Evolutionary conservation across 1,139 yeast genomes (phyloP), one percentile per base, ranked within the genome.

Genomic region (Blastobotrys niveus): DNA sequence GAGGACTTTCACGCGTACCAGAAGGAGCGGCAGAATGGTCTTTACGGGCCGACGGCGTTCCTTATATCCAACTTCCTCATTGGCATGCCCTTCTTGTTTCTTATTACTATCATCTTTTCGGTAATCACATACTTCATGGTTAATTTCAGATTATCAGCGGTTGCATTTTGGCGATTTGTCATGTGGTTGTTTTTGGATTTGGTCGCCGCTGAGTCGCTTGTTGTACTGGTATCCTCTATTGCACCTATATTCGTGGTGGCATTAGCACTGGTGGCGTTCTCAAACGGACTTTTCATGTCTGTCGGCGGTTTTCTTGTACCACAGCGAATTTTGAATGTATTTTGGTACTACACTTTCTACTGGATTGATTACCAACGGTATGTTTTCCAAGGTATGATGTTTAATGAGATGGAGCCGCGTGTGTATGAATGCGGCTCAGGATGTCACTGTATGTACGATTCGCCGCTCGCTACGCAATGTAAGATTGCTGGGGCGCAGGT

Each of bases 221-320:
- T 71, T 17, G 62, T 67, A 4, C 59, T 67, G 33, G 54, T 68
- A 12, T 55, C 71, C 3, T 57, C 69, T 3, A 14, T 66, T 8
- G 56, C 64, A 46, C 72, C 73, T 5, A 58, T 61, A 25, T 68
- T 68, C 50, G 73, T 68, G 8, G 63, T 66, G 37, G 60, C 72
- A 3, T 58, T 68, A 46, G 71, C 73, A 1, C 52, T 67, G 17
- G 65, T 70, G 1, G 72, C 73, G 2, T 68, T 68, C 51, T 59
- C 66, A 29, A 68, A 69, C 48, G 72, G 73, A 6, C 61, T 71
- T 39, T 71, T 74, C 71, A 71, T 68, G 70, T 63, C 68, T 10
- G 72, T 70, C 10, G 72, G 72, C 31, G 73, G 74, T 5, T 66
- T 66, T 41, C 52, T 66, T 42, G 72, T 69, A 2, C 55, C 65